Evolutionary conservation across 1,139 yeast species (phyloP), one percentile per base, ranked within the genome.

Genomic region (Pichia norvegensis): DNA sequence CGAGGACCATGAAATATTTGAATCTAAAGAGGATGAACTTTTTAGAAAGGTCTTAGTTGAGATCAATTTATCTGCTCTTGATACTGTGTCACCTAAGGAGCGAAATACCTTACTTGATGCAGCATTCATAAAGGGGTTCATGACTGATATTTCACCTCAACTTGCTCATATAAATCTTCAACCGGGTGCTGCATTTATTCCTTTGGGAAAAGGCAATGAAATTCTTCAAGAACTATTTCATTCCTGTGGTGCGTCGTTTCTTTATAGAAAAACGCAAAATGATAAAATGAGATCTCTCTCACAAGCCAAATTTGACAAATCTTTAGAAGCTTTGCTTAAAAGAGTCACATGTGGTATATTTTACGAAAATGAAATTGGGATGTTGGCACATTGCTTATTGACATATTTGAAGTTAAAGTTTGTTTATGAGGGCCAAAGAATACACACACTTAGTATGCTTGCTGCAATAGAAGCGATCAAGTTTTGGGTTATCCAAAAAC

Each of bases 81-180:
- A 27, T 36, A 23, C 22, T 4, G 23, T 22, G 4, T 36, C 39
- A n/a, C 17, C 20, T 7, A 22, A 17, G 14, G 19, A 37, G 6
- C 13, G 37, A 17, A 33, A 45, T 13, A 23, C 58, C 0, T 53
- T 55, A 43, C 50, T 65, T 29, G 55, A 62, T 38, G 61, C 66
- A 47, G 66, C 67, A 5, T 69, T 70, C 49, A 60, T 65, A 11
- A 61, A 64, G 40, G 67, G 67, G 1, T 71, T 69, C 48, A 63
- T 72, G 46, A 64, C 64, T 1, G 55, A 66, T n/a, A 56, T 69
- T 13, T 68, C 73, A 0, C 70, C 73, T 0, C 74, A 70, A 39
- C 62, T 65, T 33, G 62, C 74, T 0, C 75, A 70, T 50, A 66
- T 68, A 1, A 55, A 63, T 19, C 56, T 72, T 5, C 69, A 72